Evolutionary conservation across 2,329 filamentous ascomycete species (phyloP), one percentile per base, ranked within the genome.

Genomic region (Alternaria incomplexa): DNA sequence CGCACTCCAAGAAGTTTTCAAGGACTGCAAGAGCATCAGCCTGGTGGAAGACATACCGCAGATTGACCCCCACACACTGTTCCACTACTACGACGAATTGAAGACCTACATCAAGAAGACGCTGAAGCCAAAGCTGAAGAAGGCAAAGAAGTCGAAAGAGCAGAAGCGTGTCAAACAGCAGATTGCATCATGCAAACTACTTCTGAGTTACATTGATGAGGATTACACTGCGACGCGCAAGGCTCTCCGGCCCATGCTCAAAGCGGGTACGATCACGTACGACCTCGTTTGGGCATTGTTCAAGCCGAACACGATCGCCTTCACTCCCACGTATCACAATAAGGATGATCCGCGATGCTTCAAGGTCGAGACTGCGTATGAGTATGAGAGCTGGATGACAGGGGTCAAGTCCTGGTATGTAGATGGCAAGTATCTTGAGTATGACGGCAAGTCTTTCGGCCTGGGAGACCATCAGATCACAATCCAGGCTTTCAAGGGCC

Each of bases 261-360:
- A 93, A 66, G 91, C 90, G 30, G 92, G 93, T 9, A 89, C 93
- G 47, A 96, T 97, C 76, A 96, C 93, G 0, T 97, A 94, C 70
- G 93, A 97, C 61, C 85, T 96, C 3, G 83, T 96, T 1, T 97
- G 93, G 93, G 93, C 93, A 0, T 81, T 97, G 4, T 96, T 91
- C 86, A 96, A 96, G 74, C 93, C 93, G 0, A 92, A 93, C 71
- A 93, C 92, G 0, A 87, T 97, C 20, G 90, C 89, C 1, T 95
- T 91, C 76, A 83, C 90, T 0, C 87, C 88, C 0, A 95, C 92
- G 0, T 97, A 97, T 66, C 91, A 91, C 4, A 89, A 88, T 36
- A 82, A 85, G 13, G 91, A 95, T 43, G 90, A 96, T 71, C 91
- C 93, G 2, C 88, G 92, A 15, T 91, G 91, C 10, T 95, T 96